Conservation (phyloP, 352 stramenopile species). For the Phytophthora megakarya region DNA sequence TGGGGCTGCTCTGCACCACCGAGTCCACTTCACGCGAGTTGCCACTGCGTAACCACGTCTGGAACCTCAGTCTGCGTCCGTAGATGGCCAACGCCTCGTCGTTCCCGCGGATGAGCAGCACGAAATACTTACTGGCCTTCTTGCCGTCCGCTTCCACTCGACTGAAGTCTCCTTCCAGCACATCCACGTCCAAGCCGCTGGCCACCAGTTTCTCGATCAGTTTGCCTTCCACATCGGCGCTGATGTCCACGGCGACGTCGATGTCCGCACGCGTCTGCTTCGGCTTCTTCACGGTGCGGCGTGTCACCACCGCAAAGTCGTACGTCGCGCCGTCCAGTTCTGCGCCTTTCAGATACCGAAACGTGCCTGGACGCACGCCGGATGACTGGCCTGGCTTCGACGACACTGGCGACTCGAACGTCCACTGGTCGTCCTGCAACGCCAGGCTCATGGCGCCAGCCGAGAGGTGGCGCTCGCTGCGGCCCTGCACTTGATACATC, state of each 20-base stretch:
- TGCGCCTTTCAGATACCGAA: conserved; percentile 59
- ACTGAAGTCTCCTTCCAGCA: conserved; percentile 77
- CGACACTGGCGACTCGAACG: conserved; percentile 51
- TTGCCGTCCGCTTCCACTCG: conserved; percentile 35
- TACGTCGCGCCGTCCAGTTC: conserved; percentile 59
- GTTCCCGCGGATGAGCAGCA: conserved; percentile 73
- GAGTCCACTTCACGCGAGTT: conserved; percentile 77
- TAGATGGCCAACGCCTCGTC: conserved; percentile 67
- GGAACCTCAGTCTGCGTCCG: conserved; percentile 62
- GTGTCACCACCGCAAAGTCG: conserved; percentile 82
- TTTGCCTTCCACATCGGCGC: conserved; percentile 32
- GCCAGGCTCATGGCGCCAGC: conserved; percentile 52
- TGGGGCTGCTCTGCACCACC: conserved; percentile 55
- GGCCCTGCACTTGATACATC: conserved; percentile 15
- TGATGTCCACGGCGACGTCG: conserved; percentile 30
- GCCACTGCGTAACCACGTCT: conserved; percentile 78
- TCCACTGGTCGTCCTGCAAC: conserved; percentile 67
- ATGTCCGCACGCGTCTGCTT: conserved; percentile 3
- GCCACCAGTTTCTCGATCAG: conserved; percentile 68
- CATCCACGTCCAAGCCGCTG: conserved; percentile 71
- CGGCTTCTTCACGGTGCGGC: conserved; percentile 27
- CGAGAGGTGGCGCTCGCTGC: conserved; percentile 51
- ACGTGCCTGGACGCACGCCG: conserved; percentile 42
- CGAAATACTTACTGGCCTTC: conserved; percentile 69
- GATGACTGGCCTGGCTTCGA: conserved; percentile 33